Conservation (phyloP, 2,329 filamentous ascomycete species). For the Thyridium curvatum region DNA sequence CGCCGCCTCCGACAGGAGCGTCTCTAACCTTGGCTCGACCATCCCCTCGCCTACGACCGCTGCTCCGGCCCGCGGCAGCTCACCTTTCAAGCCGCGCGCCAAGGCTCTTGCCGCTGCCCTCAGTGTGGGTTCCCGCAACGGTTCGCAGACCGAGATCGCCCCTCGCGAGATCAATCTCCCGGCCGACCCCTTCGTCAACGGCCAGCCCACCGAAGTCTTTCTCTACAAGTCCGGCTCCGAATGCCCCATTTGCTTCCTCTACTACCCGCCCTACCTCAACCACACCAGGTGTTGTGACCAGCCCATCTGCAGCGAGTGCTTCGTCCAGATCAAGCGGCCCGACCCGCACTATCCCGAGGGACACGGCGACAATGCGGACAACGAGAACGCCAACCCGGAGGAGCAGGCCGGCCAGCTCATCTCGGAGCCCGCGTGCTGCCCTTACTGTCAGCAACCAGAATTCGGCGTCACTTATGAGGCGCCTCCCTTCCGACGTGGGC, state of each 20-base stretch:
- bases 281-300: conserved; percentile 93
- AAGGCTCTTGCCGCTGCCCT: conserved; percentile 84
- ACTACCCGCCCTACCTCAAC: conserved; percentile 92
- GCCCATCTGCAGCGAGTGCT: conserved; percentile 95
- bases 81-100: conserved; percentile 72
- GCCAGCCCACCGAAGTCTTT: conserved; percentile 87
- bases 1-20: conserved; percentile 63
- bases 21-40: conserved; percentile 56
- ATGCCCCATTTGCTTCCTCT: conserved; percentile 94
- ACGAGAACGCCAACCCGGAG: conserved; percentile 30
- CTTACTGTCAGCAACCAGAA: conserved; percentile 90
- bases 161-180: conserved; percentile 77
- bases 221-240: conserved; percentile 87
- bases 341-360: conserved; percentile 89
- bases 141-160: conserved; percentile 62
- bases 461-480: conserved; percentile 95
- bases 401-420: conserved; percentile 62
- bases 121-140: conserved; percentile 66
- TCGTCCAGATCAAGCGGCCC: conserved; percentile 94
- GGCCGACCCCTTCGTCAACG: conserved; percentile 82
- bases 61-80: conserved; percentile 30
- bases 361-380: conserved; percentile 36
- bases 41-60: conserved; percentile 52
- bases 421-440: conserved; percentile 86
- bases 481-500: conserved; percentile 79